phyloP scores from a whole-genome alignment of 2,329 filamentous ascomycete genomes.

The Aspergillus udagawae region DNA sequence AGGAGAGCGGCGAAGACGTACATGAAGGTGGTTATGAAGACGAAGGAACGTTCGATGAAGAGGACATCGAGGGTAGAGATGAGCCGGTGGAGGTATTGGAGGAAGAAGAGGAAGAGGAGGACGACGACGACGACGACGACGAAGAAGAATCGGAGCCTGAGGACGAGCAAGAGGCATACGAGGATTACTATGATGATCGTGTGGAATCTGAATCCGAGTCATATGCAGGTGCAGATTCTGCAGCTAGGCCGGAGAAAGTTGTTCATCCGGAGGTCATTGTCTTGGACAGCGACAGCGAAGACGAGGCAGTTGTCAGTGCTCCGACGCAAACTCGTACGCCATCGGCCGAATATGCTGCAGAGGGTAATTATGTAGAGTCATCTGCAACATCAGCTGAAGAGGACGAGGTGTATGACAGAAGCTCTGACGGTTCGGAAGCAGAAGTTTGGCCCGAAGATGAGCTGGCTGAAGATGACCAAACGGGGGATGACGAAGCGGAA shows the following conservation, averaged over 20 bases:
- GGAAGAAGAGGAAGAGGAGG: conserved; percentile 4
- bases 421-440: not conserved
- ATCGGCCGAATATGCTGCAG: not conserved
- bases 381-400: not conserved
- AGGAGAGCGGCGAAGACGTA: conserved; percentile 9
- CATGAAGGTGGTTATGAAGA: conserved; percentile 6
- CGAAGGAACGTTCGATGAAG: not conserved
- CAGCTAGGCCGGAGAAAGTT: conserved; percentile 6
- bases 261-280: conserved; percentile 36
- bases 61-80: not conserved
- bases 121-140: no score
- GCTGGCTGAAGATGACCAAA: not conserved
- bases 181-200: conserved; percentile 11
- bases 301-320: conserved; percentile 21
- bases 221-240: conserved; percentile 2
- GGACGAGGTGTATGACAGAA: not conserved
- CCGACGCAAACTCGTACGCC: not conserved
- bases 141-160: not conserved
- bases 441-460: not conserved
- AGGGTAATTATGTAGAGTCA: not conserved
- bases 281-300: conserved; percentile 41
- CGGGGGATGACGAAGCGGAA: not conserved
- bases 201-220: conserved; percentile 18
- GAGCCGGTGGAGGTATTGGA: not conserved
- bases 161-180: not conserved